phyloP scores from a whole-genome alignment of 257 asterid species.

The Thymus mandschuricus region DNA sequence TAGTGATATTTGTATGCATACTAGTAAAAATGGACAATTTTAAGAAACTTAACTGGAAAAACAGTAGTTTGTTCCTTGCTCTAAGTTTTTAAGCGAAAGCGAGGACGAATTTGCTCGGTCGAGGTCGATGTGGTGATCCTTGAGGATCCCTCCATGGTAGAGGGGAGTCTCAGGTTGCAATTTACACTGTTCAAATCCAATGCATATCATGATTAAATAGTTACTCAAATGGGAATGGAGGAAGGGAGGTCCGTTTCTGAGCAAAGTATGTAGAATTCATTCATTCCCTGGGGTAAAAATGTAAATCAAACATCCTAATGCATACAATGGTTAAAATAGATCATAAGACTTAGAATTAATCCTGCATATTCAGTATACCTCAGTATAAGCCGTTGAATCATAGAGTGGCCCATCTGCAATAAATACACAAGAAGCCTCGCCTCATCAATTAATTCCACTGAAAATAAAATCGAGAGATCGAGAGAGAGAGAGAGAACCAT shows the following conservation, averaged over 20 bases:
- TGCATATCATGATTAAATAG: too few species aligned
- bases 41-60: slow-evolving; percentile 61
- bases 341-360: neutral
- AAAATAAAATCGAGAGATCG: slow-evolving; percentile 26
- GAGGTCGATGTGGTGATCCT: slow-evolving; percentile 24
- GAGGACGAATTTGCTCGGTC: slow-evolving; percentile 31
- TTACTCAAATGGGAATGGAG: too few species aligned
- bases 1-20: too few species aligned
- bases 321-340: neutral
- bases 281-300: too few species aligned
- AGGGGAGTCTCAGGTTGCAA: slow-evolving; percentile 60
- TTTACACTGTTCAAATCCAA: slow-evolving; percentile 50
- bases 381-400: slow-evolving; percentile 76
- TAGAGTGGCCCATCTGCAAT: slow-evolving; percentile 81
- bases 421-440: neutral
- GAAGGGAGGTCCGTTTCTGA: neutral
- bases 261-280: too few species aligned
- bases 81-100: slow-evolving; percentile 45
- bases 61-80: slow-evolving; percentile 46
- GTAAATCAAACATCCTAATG: neutral
- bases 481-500: slow-evolving; percentile 43
- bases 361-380: slow-evolving; percentile 39
- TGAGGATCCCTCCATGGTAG: slow-evolving; percentile 71
- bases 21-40: too few species aligned
- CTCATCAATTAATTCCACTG: neutral